Percentiles rank a stretch among this genome's conserved stretches.
phyloP scores from a whole-genome alignment of 306 rosid species.

The Medicago arabica region DNA sequence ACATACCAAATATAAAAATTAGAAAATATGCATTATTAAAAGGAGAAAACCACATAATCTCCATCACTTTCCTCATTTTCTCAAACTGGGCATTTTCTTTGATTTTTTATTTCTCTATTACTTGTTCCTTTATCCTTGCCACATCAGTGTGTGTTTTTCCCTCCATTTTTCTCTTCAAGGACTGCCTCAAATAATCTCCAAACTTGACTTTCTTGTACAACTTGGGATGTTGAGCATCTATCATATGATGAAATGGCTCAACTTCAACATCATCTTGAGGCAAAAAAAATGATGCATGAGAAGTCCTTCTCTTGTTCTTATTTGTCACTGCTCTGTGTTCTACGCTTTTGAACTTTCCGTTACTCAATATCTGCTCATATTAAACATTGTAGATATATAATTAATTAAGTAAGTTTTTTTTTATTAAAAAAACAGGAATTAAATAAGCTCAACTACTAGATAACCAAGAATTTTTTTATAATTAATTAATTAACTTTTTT shows the following conservation, averaged over 20 bases:
- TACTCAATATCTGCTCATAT: conserved; percentile 52
- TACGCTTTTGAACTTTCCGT: conserved; percentile 55
- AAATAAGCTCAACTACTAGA: too few relatives aligned
- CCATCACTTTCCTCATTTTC: not conserved
- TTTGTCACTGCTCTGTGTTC: conserved; percentile 54
- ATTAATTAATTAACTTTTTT: too few relatives aligned
- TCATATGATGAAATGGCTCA: conserved; percentile 46
- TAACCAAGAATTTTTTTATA: too few relatives aligned
- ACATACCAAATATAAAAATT: too few relatives aligned
- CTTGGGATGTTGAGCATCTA: conserved; percentile 40
- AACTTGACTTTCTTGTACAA: conserved; percentile 46
- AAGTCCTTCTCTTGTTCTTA: conserved; percentile 37
- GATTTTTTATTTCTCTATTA: not conserved
- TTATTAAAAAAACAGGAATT: too few relatives aligned
- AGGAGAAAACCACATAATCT: too few relatives aligned
- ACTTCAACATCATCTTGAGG: conserved; percentile 50
- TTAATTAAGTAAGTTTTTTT: too few relatives aligned
- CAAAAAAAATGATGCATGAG: conserved; percentile 34
- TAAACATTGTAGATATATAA: too few relatives aligned
- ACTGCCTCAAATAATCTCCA: conserved; percentile 54
- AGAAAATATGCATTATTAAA: too few relatives aligned
- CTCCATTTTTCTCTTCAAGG: conserved; percentile 44
- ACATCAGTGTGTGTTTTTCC: conserved; percentile 48
- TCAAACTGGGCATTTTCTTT: not conserved
- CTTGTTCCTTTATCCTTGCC: conserved; percentile 20